Evolutionary conservation across 2,329 filamentous ascomycete species (phyloP).

Genomic region (Exophiala aquamarina): DNA sequence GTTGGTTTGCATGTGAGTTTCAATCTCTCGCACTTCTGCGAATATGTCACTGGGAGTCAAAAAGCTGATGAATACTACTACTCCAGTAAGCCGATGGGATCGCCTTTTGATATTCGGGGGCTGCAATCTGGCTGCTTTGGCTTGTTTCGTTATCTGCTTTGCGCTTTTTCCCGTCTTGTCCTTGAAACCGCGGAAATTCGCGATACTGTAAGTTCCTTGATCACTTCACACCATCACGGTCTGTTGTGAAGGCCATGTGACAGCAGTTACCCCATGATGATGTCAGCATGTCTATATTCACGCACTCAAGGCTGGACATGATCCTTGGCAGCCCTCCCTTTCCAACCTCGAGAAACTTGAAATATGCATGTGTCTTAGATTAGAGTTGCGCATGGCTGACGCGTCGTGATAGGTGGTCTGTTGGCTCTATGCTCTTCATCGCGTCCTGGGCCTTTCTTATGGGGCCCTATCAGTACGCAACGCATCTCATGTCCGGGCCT

Average conservation of each 20-base stretch:
- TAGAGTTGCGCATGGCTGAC: conserved; percentile 25
- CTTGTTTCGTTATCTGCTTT: conserved; percentile 93
- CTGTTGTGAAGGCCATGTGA: conserved; percentile 24
- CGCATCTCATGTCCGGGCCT: conserved; percentile 79
- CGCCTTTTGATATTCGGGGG: conserved; percentile 86
- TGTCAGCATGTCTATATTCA: conserved; percentile 27
- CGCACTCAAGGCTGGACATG: conserved; percentile 8
- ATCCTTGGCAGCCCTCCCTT: conserved; percentile 11
- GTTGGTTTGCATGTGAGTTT: conserved; percentile 89
- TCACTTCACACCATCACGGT: conserved; percentile 25
- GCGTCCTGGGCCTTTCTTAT: conserved; percentile 92
- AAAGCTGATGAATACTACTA: conserved; percentile 20
- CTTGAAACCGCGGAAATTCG: conserved; percentile 86
- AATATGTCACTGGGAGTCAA: neutral
- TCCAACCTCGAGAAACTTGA: conserved; percentile 9
- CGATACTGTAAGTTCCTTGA: conserved; percentile 77
- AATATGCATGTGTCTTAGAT: conserved; percentile 17
- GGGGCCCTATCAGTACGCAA: conserved; percentile 79
- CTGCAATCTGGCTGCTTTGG: conserved; percentile 84
- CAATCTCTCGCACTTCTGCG: conserved; percentile 2
- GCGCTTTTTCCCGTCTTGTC: conserved; percentile 81
- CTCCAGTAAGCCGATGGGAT: conserved; percentile 92
- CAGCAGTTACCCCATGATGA: conserved; percentile 27
- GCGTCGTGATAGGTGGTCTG: conserved; percentile 73
- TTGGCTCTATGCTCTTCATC: conserved; percentile 87